Evolutionary conservation across 2,329 filamentous ascomycete species (phyloP).

Genomic region (Calonectria pteridis): DNA sequence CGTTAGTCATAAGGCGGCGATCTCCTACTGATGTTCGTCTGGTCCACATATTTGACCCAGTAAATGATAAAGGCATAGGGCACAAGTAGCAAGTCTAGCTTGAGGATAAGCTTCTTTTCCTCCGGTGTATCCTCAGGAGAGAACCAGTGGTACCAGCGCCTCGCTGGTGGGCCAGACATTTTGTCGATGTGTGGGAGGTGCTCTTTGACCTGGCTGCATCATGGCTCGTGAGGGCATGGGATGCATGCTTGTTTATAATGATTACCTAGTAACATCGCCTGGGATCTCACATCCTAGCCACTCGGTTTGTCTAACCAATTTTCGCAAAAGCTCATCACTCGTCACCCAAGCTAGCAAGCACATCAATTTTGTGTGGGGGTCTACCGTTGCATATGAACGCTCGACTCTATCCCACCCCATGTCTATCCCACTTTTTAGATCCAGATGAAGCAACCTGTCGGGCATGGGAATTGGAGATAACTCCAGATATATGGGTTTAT

Average conservation of each 20-base stretch:
- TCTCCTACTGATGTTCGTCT: constrained; percentile 35
- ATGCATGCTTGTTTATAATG: not conserved
- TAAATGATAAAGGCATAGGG: constrained; percentile 54
- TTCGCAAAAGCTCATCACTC: constrained; percentile 1
- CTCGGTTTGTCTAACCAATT: not conserved
- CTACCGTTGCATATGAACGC: not conserved
- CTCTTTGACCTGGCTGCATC: not conserved
- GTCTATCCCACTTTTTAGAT: not conserved
- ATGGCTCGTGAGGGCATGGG: not conserved
- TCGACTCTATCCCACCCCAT: not conserved
- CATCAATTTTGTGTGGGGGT: constrained; percentile 16
- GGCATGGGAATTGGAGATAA: not conserved
- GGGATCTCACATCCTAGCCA: not conserved
- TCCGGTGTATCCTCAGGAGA: constrained; percentile 57
- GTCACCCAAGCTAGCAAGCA: constrained; percentile 21
- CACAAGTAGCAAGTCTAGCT: constrained; percentile 68
- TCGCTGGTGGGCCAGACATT: constrained; percentile 22
- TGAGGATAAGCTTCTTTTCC: constrained; percentile 59
- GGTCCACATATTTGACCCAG: constrained; percentile 38
- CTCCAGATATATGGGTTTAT: not conserved
- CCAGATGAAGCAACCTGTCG: not conserved
- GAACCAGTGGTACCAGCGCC: constrained; percentile 57
- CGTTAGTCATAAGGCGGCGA: rapidly evolving
- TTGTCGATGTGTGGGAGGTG: not conserved
- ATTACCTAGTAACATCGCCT: not conserved